These are phyloP conservation scores for Malus hybrid DNA, from an alignment of 331 rosid genomes.

Conservation along the genomic window DNA sequence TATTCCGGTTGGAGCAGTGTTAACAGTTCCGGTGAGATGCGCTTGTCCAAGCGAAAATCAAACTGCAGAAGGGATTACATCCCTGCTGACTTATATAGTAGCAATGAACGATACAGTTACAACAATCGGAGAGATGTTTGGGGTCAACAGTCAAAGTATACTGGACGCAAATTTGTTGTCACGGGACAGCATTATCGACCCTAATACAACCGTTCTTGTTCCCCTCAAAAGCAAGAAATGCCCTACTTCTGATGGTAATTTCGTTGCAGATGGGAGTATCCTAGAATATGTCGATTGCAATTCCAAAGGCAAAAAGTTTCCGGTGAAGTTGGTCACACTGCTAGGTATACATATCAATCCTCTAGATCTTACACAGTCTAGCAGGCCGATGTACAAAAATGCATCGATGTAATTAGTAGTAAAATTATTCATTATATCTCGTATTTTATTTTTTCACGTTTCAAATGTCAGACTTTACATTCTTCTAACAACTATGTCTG, in stretches of 20 bases:
- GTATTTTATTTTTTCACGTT: too few relatives aligned
- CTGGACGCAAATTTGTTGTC: slow-evolving; percentile 31
- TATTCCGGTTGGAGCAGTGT: slow-evolving; percentile 20
- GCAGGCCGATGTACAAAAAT: too few relatives aligned
- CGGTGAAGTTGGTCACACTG: slow-evolving; percentile 27
- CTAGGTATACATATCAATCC: slow-evolving; percentile 19
- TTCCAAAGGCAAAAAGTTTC: slow-evolving; percentile 18
- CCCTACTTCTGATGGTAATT: slow-evolving; percentile 9
- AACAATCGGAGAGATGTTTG: slow-evolving; percentile 31
- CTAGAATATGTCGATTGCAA: slow-evolving; percentile 7
- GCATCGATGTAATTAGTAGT: too few relatives aligned
- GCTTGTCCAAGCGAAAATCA: slow-evolving; percentile 41
- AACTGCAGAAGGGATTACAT: slow-evolving; percentile 25
- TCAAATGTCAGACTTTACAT: too few relatives aligned
- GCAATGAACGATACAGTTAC: slow-evolving; percentile 13
- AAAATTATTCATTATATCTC: too few relatives aligned
- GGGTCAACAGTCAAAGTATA: slow-evolving; percentile 25
- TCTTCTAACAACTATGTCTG: not conserved
- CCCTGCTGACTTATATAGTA: slow-evolving; percentile 30
- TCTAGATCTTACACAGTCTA: not conserved
- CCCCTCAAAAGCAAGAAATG: slow-evolving; percentile 38
- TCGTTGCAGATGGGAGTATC: not conserved
- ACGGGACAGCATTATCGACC: not conserved
- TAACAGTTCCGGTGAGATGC: slow-evolving; percentile 37
- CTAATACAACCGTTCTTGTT: slow-evolving; percentile 34